Base-by-base conservation (phyloP, 768 basidiomycete genomes). In the Agaricus sinodeliciosus region DNA sequence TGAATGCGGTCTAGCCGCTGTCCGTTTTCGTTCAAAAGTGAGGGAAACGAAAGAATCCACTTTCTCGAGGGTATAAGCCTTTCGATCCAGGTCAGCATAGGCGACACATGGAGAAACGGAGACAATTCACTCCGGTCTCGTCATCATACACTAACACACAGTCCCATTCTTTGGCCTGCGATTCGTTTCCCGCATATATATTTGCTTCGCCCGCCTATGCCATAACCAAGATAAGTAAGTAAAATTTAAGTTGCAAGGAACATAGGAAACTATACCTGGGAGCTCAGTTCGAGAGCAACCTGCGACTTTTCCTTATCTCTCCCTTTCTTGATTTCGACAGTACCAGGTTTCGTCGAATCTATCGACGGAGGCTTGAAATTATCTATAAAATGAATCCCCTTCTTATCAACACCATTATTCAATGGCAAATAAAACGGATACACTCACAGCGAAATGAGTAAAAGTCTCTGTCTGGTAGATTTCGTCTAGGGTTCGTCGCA, bases 121-220 rank as follows among this genome's bases (percentile, higher is more conserved):
- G 35, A 12, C 18, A 34, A 19, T 45, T 63, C 62, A 87, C 88
- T 58, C 80, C 80, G 44, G 78, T 72, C 49, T 81, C 84, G 61
- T 87, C 86, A 63, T 92, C 88, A 60, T 84, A 91, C 42, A 91
- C 84, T 37, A 92, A 72, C 6, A 90, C 79, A 57, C 89, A 92
- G 47, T 90, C 86, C 59, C 75, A 74, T 43, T 89, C 85, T 62
- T 81, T 85, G 6, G 83, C 76, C 1, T 77, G 66, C 13, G 70
- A 70, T 60, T 87, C 86, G 7, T 62, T 59, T 3, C 87, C 88
- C 36, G 66, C 69, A 60, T 82, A 90, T 35, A 77, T 59, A 59
- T 81, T 74, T 11, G 63, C 74, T 54, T 85, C 81, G 15, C 73
- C 75, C 2, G 69, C 62, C 82, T 84, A 26, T 31, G 12, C 13